These are phyloP conservation scores for Aspergillus fructus DNA, from an alignment of 2,329 filamentous ascomycete species.

Conservation along the genomic window DNA sequence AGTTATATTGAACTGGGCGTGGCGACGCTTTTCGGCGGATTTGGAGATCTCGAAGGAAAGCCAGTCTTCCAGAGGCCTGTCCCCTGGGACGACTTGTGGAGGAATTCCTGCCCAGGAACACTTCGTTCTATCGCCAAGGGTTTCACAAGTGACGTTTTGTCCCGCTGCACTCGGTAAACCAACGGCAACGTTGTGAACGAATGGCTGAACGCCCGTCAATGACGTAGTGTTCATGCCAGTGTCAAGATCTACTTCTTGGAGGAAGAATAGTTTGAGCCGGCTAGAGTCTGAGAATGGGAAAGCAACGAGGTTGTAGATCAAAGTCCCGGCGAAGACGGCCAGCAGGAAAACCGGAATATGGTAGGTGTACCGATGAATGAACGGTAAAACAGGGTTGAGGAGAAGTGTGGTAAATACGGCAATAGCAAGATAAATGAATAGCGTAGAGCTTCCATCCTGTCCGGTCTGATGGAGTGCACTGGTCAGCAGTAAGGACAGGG, in stretches of 20 bases:
- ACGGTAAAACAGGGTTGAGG: conserved; percentile 74
- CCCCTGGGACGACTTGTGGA: conserved; percentile 61
- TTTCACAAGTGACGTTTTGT: conserved; percentile 56
- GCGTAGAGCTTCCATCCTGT: conserved; percentile 72
- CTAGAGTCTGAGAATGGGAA: conserved; percentile 83
- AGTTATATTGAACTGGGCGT: conserved; percentile 63
- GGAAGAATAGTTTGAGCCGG: conserved; percentile 83
- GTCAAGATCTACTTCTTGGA: conserved; percentile 77
- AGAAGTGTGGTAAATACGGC: conserved; percentile 68
- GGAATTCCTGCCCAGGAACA: conserved; percentile 72
- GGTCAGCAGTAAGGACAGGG: conserved; percentile 71
- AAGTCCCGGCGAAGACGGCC: conserved; percentile 68
- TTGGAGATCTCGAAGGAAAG: conserved; percentile 64
- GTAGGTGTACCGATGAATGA: conserved; percentile 81
- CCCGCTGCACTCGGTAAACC: conserved; percentile 70
- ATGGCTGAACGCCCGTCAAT: conserved; percentile 67
- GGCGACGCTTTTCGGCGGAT: conserved; percentile 37
- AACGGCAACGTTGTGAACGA: conserved; percentile 64
- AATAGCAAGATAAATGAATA: conserved; percentile 71
- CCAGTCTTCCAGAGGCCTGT: conserved; percentile 55
- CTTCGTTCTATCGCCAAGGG: conserved; percentile 46
- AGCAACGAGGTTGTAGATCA: conserved; percentile 80
- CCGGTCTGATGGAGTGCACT: conserved; percentile 76
- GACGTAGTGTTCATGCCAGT: conserved; percentile 68
- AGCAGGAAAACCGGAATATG: conserved; percentile 78